A percentile compares a stretch with the other conserved stretches of the same genome.
Conservation (phyloP, 805 yeast genomes). For the Ogataea siamensis region DNA sequence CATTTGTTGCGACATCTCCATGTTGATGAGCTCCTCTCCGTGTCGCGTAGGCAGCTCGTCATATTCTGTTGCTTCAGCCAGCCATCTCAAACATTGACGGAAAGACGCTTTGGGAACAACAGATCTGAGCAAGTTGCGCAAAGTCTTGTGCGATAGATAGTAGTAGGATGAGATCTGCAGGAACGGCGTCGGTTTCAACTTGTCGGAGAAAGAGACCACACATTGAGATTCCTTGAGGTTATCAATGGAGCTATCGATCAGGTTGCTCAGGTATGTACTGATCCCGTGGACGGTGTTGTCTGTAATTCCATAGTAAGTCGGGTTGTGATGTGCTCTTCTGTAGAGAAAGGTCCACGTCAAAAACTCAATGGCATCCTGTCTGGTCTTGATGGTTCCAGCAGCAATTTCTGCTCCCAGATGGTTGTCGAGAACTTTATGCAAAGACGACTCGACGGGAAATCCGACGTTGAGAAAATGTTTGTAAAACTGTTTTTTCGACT, state of each 20-base stretch:
- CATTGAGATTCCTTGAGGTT: constrained; percentile 74
- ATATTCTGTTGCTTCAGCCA: constrained; percentile 68
- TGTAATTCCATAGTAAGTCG: constrained; percentile 72
- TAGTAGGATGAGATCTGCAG: constrained; percentile 86
- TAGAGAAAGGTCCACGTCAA: constrained; percentile 74
- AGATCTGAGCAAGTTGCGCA: constrained; percentile 62
- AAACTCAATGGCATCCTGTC: constrained; percentile 73
- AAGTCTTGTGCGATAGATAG: constrained; percentile 87
- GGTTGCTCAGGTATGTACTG: constrained; percentile 52
- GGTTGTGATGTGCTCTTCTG: constrained; percentile 73
- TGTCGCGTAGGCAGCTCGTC: constrained; percentile 89
- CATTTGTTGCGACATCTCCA: constrained; percentile 75
- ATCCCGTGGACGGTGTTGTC: constrained; percentile 57
- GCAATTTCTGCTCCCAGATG: constrained; percentile 81
- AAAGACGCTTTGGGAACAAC: constrained; percentile 46
- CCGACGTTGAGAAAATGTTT: constrained; percentile 77
- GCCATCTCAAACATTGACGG: constrained; percentile 59
- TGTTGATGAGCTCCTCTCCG: constrained; percentile 84
- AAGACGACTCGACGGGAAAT: constrained; percentile 78
- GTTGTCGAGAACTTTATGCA: constrained; percentile 73
- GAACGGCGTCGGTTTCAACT: constrained; percentile 69
- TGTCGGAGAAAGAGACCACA: constrained; percentile 50
- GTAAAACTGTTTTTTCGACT: constrained; percentile 69
- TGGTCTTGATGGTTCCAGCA: constrained; percentile 59
- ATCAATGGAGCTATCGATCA: constrained; percentile 67